These are phyloP conservation scores for Lasiodiplodia sp. DNA, from an alignment of 2,329 filamentous ascomycete species.

Conservation along the genomic window DNA sequence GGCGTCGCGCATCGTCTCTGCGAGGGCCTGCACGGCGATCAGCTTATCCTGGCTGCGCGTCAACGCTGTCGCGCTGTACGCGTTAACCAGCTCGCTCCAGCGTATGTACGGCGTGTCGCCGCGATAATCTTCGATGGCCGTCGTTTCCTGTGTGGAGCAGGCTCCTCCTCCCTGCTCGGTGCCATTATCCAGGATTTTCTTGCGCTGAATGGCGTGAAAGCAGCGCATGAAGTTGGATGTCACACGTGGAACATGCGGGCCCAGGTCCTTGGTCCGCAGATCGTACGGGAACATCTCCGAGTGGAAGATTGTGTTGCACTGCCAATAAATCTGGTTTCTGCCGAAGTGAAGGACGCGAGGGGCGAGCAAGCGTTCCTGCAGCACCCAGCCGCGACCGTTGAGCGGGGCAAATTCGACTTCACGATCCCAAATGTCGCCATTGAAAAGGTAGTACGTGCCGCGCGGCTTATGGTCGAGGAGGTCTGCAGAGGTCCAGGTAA, in stretches of 20 bases:
- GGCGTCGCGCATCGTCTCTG: constrained; percentile 1
- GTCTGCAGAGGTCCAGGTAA: not conserved
- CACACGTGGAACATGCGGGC: not conserved
- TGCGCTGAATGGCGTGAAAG: not conserved
- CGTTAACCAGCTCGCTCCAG: constrained; percentile 35
- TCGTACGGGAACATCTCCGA: not conserved
- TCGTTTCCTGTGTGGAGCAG: not conserved
- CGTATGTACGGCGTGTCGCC: not conserved
- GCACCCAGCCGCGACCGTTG: constrained; percentile 35
- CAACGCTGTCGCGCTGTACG: constrained; percentile 32
- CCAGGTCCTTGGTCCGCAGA: not conserved
- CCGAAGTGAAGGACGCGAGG: constrained; percentile 33
- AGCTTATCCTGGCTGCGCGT: constrained; percentile 33
- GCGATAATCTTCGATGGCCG: not conserved
- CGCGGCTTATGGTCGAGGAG: not conserved
- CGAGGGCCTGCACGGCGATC: constrained; percentile 30
- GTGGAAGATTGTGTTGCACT: constrained; percentile 29
- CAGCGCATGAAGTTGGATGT: not conserved
- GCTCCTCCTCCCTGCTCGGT: not conserved
- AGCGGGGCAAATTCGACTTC: constrained; percentile 31
- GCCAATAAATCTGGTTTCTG: constrained; percentile 32
- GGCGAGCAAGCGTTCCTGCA: constrained; percentile 34
- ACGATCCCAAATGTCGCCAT: not conserved
- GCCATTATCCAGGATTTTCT: not conserved
- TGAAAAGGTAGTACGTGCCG: not conserved